Base-by-base conservation (phyloP, 805 yeast species). In the Tetrapisispora fleetii region DNA sequence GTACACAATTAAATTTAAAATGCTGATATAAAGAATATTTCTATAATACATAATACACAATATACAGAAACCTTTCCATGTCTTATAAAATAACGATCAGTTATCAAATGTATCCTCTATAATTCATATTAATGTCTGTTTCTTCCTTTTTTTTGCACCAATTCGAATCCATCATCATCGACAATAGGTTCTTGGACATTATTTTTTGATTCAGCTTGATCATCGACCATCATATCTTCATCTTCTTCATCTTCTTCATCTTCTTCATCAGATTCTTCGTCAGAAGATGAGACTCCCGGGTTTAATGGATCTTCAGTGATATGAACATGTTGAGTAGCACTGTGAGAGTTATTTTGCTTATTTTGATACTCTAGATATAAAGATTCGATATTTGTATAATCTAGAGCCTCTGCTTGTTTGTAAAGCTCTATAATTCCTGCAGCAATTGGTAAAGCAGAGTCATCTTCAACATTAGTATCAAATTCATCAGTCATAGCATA, bases 401-500 rank as follows among this genome's bases (percentile, higher is more conserved):
- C 69, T 22, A 73, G 68, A 10, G 67, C 68, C 1, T 68, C 64
- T 54, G 89, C 84, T 47, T 85, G 80, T 53, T 76, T 76, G 68
- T 87, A 91, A 18, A 81, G 60, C 47, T 77, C 74, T 48, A 89
- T 64, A 19, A 93, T 75, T 50, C 75, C 73, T 43, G 75, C 79
- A 4, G 91, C 95, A 32, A 87, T 77, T 8, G 78, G 77, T 48
- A 83, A 72, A 0, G 95, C 91, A 10, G 95, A 80, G 56, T 87
- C 95, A 62, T 91, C 95, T 58, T 93, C 97, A 40, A 93, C 79
- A 40, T 80, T 76, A 9, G 83, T 84, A 50, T 88, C 97, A 60
- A 91, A 93, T 65, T 93, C 99, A 67, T 91, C 99, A 51, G 81
- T 80, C 96, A 93, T 87, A 24, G 95, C 93, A 60, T 85, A 84